Evolutionary conservation across 768 basidiomycete species (phyloP).

Genomic region (Mycena sanguinolenta): DNA sequence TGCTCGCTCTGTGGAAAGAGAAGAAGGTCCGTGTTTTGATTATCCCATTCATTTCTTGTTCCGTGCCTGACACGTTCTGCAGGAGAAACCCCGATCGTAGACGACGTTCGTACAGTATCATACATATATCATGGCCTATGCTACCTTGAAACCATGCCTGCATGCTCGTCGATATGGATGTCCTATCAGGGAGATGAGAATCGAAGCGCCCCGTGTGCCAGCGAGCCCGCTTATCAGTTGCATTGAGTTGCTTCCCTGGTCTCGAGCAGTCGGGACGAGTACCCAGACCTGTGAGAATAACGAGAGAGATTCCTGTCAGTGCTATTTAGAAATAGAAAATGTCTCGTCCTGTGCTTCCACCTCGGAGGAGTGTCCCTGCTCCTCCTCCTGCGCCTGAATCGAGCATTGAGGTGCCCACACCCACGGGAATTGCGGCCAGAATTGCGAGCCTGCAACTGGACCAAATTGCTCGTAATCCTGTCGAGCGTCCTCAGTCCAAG

Average conservation of each 20-base stretch:
- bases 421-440: conserved; percentile 45
- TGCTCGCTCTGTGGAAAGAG: conserved; percentile 98
- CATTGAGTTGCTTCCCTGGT: no score
- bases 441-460: conserved; percentile 48
- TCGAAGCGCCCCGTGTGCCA: no score
- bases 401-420: conserved; percentile 4
- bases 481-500: conserved; percentile 26
- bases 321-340: no score
- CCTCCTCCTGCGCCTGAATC: conserved; percentile 33
- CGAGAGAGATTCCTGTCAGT: no score
- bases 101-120: conserved; percentile 33
- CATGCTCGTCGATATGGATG: conserved; percentile 26
- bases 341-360: conserved; percentile 43
- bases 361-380: conserved; percentile 45
- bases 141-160: conserved; percentile 18
- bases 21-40: conserved; percentile 85
- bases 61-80: conserved; percentile 22
- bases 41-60: not conserved
- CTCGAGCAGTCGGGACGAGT: no score
- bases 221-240: no score
- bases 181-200: not conserved
- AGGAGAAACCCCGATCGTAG: conserved; percentile 84
- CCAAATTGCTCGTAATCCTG: conserved; percentile 36
- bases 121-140: conserved; percentile 27
- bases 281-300: no score